phyloP scores from a whole-genome alignment of 495 filamentous ascomycete genomes.

The Oidiodendron maius region DNA sequence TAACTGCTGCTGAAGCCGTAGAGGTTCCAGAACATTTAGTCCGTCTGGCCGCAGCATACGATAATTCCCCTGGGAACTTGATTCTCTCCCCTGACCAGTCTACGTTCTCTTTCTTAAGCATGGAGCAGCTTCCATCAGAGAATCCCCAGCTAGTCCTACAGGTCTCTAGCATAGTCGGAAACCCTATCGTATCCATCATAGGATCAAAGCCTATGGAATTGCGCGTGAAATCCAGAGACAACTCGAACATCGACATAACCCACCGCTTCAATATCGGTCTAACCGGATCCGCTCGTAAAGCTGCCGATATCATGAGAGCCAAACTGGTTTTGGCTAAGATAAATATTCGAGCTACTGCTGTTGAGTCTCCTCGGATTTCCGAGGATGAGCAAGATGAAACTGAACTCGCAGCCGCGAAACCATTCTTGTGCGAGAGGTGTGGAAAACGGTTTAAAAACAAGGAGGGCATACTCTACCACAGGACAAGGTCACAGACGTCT shows the following conservation, averaged over 20 bases:
- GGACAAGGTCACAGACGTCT: constrained; percentile 35
- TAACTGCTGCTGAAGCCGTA: constrained; percentile 3
- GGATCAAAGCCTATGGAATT: constrained; percentile 21
- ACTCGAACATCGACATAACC: background rate
- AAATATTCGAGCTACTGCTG: background rate
- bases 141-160: constrained; percentile 3
- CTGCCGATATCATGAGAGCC: constrained; percentile 10
- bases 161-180: constrained; percentile 4
- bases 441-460: constrained; percentile 45
- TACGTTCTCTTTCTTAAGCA: constrained; percentile 7
- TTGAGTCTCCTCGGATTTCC: background rate
- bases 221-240: constrained; percentile 6
- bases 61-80: constrained; percentile 12
- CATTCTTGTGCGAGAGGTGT: constrained; percentile 39
- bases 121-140: constrained; percentile 1
- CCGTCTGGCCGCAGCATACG: constrained; percentile 12
- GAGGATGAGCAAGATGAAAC: background rate
- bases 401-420: constrained; percentile 11
- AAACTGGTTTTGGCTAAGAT: constrained; percentile 16
- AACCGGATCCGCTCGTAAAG: background rate
- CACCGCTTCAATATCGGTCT: constrained; percentile 12
- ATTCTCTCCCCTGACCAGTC: constrained; percentile 10
- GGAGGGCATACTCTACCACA: constrained; percentile 46
- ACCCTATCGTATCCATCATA: constrained; percentile 9
- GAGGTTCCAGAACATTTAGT: background rate